Percentiles rank a stretch among this genome's conserved stretches.
These are phyloP conservation scores for Teratosphaeria destructans DNA, from an alignment of 2,329 filamentous ascomycete species.

Conservation along the genomic window DNA sequence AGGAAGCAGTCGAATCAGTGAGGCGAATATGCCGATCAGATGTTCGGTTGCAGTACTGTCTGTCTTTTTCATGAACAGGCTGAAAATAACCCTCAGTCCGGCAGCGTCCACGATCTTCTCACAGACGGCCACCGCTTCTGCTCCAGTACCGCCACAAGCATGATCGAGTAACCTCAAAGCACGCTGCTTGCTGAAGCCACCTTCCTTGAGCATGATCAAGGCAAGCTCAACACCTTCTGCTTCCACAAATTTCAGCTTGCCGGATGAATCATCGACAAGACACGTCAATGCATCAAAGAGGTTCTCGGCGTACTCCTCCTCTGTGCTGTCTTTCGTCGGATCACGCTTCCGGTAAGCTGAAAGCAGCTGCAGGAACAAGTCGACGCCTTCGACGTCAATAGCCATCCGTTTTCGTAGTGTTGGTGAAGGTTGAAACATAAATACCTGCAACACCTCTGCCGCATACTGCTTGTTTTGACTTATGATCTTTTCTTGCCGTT, in stretches of 20 bases:
- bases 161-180: constrained; percentile 79
- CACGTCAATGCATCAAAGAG: constrained; percentile 80
- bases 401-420: constrained; percentile 55
- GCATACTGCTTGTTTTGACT: constrained; percentile 93
- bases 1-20: constrained; percentile 68
- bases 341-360: constrained; percentile 79
- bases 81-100: constrained; percentile 75
- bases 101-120: constrained; percentile 69
- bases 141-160: constrained; percentile 49
- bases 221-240: constrained; percentile 87
- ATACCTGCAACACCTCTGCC: constrained; percentile 79
- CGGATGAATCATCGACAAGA: constrained; percentile 61
- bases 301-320: constrained; percentile 93
- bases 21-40: constrained; percentile 72
- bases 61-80: constrained; percentile 75
- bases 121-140: constrained; percentile 52
- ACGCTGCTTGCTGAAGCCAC: constrained; percentile 61
- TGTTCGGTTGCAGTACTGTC: constrained; percentile 62
- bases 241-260: constrained; percentile 73
- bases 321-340: constrained; percentile 72
- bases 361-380: constrained; percentile 70
- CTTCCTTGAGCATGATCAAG: constrained; percentile 79
- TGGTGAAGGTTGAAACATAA: constrained; percentile 61
- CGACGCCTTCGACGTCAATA: constrained; percentile 52
- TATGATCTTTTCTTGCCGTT: constrained; percentile 55